A percentile compares a stretch with the other conserved stretches of the same genome.
Evolutionary conservation across 495 filamentous ascomycete species (phyloP).

Genomic region (Venustampulla echinocandica): DNA sequence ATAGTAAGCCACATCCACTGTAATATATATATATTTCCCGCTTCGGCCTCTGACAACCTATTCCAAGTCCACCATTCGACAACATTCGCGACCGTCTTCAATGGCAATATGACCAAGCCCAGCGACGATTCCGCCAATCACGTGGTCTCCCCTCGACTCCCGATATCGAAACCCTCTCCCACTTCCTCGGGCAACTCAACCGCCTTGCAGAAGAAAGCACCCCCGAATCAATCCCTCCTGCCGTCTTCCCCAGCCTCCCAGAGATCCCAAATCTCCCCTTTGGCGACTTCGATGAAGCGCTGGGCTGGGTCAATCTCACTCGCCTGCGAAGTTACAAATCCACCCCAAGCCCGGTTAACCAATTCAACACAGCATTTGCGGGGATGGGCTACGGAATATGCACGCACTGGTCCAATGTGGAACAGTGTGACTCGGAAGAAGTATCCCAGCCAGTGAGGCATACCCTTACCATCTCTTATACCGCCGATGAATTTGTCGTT

Average conservation of each 20-base stretch:
- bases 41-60: background rate
- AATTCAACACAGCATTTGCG: constrained; percentile 3
- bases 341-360: background rate
- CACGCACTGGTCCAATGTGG: background rate
- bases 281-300: background rate
- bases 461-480: background rate
- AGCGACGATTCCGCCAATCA: background rate
- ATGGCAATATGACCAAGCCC: background rate
- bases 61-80: background rate
- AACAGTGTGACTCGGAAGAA: constrained; percentile 1
- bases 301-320: background rate
- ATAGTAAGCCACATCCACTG: background rate
- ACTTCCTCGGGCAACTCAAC: background rate
- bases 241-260: background rate
- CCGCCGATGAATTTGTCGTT: background rate
- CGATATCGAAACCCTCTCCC: background rate
- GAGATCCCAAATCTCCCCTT: background rate
- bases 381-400: constrained; percentile 2
- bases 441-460: background rate
- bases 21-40: background rate
- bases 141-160: constrained; percentile 1
- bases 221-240: background rate
- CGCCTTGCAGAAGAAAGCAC: background rate
- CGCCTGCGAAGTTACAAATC: background rate
- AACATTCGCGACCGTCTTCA: background rate